Evolutionary conservation across 768 basidiomycete species (phyloP).

Genomic region (Tubosaeta brunneosetosa): DNA sequence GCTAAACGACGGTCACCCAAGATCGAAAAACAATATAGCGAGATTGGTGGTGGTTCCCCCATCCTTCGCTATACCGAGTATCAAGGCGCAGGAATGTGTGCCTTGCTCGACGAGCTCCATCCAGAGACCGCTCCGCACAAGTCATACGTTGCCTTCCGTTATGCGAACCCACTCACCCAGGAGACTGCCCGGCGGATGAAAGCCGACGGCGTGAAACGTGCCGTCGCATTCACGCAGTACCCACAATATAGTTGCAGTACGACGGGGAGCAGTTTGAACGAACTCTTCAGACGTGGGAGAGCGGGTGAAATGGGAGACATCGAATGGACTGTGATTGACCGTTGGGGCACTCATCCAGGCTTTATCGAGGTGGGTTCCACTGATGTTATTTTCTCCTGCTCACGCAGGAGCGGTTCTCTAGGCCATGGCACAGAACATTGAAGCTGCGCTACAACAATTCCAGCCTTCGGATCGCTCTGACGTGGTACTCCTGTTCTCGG

Average conservation of each 20-base stretch:
- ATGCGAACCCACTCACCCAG: slow-evolving; percentile 84
- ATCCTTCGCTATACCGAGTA: slow-evolving; percentile 85
- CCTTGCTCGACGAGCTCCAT: slow-evolving; percentile 89
- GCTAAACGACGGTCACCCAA: slow-evolving; percentile 85
- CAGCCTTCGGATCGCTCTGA: slow-evolving; percentile 64
- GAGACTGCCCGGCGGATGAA: slow-evolving; percentile 80
- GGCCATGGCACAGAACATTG: slow-evolving; percentile 90
- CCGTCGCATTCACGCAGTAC: slow-evolving; percentile 96
- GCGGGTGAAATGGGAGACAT: slow-evolving; percentile 62
- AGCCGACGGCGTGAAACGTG: slow-evolving; percentile 85
- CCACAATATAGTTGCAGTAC: slow-evolving; percentile 99
- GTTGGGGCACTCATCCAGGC: slow-evolving; percentile 95
- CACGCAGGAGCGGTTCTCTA: slow-evolving; percentile 28
- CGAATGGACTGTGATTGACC: slow-evolving; percentile 96
- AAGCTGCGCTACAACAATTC: slow-evolving; percentile 76
- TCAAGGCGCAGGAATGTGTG: slow-evolving; percentile 88
- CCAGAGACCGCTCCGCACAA: slow-evolving; percentile 94
- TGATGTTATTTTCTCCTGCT: background rate
- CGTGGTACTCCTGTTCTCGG: slow-evolving; percentile 88
- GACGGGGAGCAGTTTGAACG: slow-evolving; percentile 95
- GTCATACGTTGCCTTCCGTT: slow-evolving; percentile 92
- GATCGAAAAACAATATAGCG: slow-evolving; percentile 92
- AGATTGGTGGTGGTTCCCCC: slow-evolving; percentile 95
- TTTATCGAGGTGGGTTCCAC: slow-evolving; percentile 77
- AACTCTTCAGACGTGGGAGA: slow-evolving; percentile 68